phyloP scores from a whole-genome alignment of 208 protist genomes.

The Trypanosomatidae sp. region DNA sequence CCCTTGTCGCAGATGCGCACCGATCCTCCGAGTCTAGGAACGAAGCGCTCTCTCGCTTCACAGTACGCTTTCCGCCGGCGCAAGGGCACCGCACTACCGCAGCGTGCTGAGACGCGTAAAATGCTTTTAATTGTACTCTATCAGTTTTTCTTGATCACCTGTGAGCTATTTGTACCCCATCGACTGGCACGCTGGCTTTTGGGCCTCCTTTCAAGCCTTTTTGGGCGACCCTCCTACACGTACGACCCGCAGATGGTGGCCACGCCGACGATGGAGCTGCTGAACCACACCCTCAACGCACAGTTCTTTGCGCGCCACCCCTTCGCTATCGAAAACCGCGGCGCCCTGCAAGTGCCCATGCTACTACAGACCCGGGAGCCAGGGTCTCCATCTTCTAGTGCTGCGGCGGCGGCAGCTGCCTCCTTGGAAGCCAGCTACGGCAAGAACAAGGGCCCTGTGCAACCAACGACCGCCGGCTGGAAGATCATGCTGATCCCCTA shows the following conservation, averaged over 20 bases:
- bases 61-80: slow-evolving; percentile 41
- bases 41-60: slow-evolving; percentile 36
- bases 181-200: slow-evolving; percentile 40
- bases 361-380: slow-evolving; percentile 15
- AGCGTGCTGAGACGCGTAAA: slow-evolving; percentile 8
- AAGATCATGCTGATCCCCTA: slow-evolving; percentile 28
- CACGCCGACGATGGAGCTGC: slow-evolving; percentile 31
- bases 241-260: slow-evolving; percentile 35
- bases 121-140: slow-evolving; percentile 23
- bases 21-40: not conserved
- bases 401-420: not conserved
- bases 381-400: not conserved
- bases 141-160: slow-evolving; percentile 41
- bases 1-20: not conserved
- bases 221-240: slow-evolving; percentile 39
- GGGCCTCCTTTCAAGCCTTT: slow-evolving; percentile 18
- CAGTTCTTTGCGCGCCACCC: slow-evolving; percentile 30
- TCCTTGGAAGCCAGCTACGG: not conserved
- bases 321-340: slow-evolving; percentile 26
- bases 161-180: slow-evolving; percentile 38
- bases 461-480: slow-evolving; percentile 5
- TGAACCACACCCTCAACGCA: slow-evolving; percentile 39
- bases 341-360: slow-evolving; percentile 20
- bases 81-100: not conserved
- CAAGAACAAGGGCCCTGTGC: not conserved